Percentiles rank a stretch among this genome's conserved stretches.
phyloP scores from a whole-genome alignment of 768 basidiomycete genomes.

The Agaricus subrufescens region DNA sequence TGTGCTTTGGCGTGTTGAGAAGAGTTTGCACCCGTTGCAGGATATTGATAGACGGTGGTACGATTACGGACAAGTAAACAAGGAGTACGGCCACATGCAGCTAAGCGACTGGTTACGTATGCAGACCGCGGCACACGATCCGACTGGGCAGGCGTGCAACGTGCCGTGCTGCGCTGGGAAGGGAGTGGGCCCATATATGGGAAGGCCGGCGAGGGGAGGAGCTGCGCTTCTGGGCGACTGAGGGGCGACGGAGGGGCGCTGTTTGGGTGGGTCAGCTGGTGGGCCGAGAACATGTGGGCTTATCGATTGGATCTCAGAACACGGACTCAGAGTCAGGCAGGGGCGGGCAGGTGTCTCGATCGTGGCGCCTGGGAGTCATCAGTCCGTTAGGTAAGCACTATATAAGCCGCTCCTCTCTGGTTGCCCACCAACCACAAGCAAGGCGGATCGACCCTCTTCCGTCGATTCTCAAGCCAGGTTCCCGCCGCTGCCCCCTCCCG shows the following conservation, averaged over 20 bases:
- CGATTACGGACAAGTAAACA: too few relatives aligned
- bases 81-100: background rate
- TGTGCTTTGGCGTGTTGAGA: too few relatives aligned
- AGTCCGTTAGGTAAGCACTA: slow-evolving; percentile 24
- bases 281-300: background rate
- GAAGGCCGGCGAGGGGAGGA: too few relatives aligned
- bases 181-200: background rate
- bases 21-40: too few relatives aligned
- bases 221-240: too few relatives aligned
- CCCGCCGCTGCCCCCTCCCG: slow-evolving; percentile 25
- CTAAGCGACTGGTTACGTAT: slow-evolving; percentile 3
- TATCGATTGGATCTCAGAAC: slow-evolving; percentile 6
- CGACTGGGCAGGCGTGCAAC: slow-evolving; percentile 1
- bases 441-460: slow-evolving; percentile 48
- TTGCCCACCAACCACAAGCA: slow-evolving; percentile 27
- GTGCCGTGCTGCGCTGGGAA: background rate
- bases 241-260: background rate
- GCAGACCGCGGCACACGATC: slow-evolving; percentile 4
- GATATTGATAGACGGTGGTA: too few relatives aligned
- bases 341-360: slow-evolving; percentile 1
- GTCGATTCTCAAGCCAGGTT: slow-evolving; percentile 46
- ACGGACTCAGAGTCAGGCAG: background rate
- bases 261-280: background rate
- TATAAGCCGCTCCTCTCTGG: slow-evolving; percentile 23
- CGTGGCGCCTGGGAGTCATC: slow-evolving; percentile 11